Evolutionary conservation across 2,329 filamentous ascomycete genomes (phyloP).

Genomic region (Botrytis porri): DNA sequence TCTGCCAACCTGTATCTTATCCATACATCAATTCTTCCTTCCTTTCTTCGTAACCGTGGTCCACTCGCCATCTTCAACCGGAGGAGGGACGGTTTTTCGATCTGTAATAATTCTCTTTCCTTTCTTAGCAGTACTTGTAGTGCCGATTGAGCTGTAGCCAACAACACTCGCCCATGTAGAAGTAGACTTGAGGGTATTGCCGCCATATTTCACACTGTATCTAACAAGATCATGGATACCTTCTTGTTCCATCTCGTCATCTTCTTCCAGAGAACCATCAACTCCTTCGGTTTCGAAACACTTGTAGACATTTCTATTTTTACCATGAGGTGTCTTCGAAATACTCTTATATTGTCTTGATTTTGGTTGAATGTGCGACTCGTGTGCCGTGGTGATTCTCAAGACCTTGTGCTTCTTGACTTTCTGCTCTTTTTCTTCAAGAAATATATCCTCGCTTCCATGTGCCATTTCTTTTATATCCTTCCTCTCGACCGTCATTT

Average conservation of each 20-base stretch:
- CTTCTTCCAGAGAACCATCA: neutral
- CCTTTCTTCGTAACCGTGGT: conserved; percentile 14
- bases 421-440: neutral
- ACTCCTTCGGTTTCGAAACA: neutral
- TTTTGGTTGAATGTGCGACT: neutral
- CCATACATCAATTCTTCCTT: conserved; percentile 9
- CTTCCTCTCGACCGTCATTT: neutral
- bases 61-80: conserved; percentile 3
- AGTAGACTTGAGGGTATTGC: neutral
- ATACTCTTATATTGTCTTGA: neutral
- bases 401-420: neutral
- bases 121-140: neutral
- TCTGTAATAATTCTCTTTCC: neutral
- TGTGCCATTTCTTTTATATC: neutral
- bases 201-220: neutral
- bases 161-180: neutral
- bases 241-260: neutral
- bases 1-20: neutral
- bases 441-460: no score
- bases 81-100: neutral
- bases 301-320: neutral
- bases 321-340: neutral
- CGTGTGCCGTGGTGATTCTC: conserved; percentile 1
- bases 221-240: neutral
- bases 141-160: neutral